Percentiles rank a stretch among this genome's conserved stretches.
These are phyloP conservation scores for Colletotrichum kahawae DNA, from an alignment of 2,329 filamentous ascomycete genomes.

Conservation along the genomic window DNA sequence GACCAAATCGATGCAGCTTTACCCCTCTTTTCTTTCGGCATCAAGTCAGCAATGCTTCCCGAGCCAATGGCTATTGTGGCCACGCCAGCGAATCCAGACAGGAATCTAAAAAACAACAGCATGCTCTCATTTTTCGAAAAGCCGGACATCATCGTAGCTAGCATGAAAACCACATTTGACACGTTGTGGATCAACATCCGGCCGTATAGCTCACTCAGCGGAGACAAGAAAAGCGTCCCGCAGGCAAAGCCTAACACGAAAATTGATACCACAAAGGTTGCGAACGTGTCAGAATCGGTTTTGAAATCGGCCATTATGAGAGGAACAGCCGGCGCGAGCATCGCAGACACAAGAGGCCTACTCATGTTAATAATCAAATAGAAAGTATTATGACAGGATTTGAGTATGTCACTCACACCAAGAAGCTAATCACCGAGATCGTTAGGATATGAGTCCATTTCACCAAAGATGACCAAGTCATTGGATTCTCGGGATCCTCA, in stretches of 20 bases:
- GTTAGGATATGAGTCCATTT: constrained; percentile 51
- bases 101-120: constrained; percentile 63
- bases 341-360: constrained; percentile 38
- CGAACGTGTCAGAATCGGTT: constrained; percentile 53
- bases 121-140: constrained; percentile 50
- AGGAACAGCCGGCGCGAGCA: constrained; percentile 72
- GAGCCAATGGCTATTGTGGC: constrained; percentile 58
- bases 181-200: constrained; percentile 40
- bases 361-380: not conserved
- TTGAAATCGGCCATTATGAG: constrained; percentile 67
- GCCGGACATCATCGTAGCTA: constrained; percentile 51
- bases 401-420: constrained; percentile 41
- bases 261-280: constrained; percentile 66
- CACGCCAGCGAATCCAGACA: constrained; percentile 66
- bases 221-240: constrained; percentile 46
- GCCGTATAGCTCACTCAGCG: constrained; percentile 46
- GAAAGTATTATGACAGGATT: not conserved
- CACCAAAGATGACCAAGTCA: constrained; percentile 51
- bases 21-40: constrained; percentile 33
- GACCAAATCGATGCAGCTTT: constrained; percentile 44
- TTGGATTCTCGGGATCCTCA: constrained; percentile 53
- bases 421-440: constrained; percentile 47
- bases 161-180: constrained; percentile 36
- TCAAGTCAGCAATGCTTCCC: constrained; percentile 1
- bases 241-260: constrained; percentile 40